A percentile compares a stretch with the other conserved stretches of the same genome.
Evolutionary conservation across 352 stramenopile species (phyloP).

Genomic region (Phytophthora brassicae): DNA sequence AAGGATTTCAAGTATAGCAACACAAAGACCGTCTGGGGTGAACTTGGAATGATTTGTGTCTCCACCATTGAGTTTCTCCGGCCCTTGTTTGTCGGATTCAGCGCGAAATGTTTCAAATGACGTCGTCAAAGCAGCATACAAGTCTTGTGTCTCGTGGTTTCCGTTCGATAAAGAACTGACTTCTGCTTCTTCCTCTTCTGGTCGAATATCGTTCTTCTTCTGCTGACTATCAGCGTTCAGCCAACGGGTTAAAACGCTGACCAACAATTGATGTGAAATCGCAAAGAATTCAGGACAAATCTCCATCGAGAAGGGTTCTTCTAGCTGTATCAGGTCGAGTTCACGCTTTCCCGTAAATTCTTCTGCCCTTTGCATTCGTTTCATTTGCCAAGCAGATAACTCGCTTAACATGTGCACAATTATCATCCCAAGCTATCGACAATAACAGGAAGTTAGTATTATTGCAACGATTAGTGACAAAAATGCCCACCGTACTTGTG

Average conservation of each 20-base stretch:
- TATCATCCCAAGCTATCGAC: slow-evolving; percentile 65
- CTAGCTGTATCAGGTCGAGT: slow-evolving; percentile 71
- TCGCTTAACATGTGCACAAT: slow-evolving; percentile 76
- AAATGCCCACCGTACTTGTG: slow-evolving; percentile 44
- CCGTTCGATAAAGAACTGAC: slow-evolving; percentile 8
- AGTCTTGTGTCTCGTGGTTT: slow-evolving; percentile 9
- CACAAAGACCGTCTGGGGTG: slow-evolving; percentile 66
- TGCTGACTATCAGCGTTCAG: slow-evolving; percentile 24
- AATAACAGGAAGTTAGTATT: slow-evolving; percentile 12
- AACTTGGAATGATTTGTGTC: slow-evolving; percentile 18
- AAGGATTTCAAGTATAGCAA: slow-evolving; percentile 74
- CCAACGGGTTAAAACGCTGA: slow-evolving; percentile 62
- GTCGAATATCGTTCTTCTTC: neutral
- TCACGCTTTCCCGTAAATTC: slow-evolving; percentile 72
- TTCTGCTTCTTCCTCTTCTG: slow-evolving; percentile 34
- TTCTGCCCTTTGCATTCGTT: slow-evolving; percentile 86
- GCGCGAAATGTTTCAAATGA: slow-evolving; percentile 26
- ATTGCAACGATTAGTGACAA: neutral
- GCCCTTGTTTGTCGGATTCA: neutral
- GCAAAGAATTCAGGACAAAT: slow-evolving; percentile 76
- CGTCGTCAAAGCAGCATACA: slow-evolving; percentile 28
- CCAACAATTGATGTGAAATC: slow-evolving; percentile 66
- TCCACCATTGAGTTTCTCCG: slow-evolving; percentile 1
- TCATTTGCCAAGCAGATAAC: slow-evolving; percentile 87
- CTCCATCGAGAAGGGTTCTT: slow-evolving; percentile 85